A percentile compares a stretch with the other conserved stretches of the same genome.
Evolutionary conservation across 768 basidiomycete species (phyloP).

Genomic region (Tylopilus sp.): DNA sequence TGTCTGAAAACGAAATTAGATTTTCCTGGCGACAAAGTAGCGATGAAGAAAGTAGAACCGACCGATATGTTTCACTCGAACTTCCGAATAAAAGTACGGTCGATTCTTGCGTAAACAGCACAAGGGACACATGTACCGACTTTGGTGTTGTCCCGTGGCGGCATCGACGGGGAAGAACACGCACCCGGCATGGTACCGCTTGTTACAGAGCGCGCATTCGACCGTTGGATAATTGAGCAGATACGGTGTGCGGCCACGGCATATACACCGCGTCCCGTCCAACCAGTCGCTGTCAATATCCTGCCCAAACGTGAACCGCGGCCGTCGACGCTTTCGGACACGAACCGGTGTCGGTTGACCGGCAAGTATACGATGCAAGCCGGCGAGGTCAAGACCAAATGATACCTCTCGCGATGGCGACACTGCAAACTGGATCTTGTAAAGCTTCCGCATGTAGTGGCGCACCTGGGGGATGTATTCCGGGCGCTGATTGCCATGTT

Average conservation of each 20-base stretch:
- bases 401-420: conserved; percentile 78
- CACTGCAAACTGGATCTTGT: conserved; percentile 86
- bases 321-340: conserved; percentile 55
- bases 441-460: conserved; percentile 88
- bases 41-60: conserved; percentile 22
- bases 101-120: conserved; percentile 75
- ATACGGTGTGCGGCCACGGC: conserved; percentile 64
- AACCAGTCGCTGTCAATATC: conserved; percentile 70
- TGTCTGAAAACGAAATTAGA: conserved; percentile 33
- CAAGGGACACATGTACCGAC: conserved; percentile 66
- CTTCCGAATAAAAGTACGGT: conserved; percentile 69
- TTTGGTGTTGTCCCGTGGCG: conserved; percentile 29
- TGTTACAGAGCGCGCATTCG: conserved; percentile 63
- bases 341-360: conserved; percentile 51
- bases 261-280: conserved; percentile 79
- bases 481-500: conserved; percentile 64
- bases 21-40: neutral
- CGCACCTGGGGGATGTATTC: conserved; percentile 81
- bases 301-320: conserved; percentile 70
- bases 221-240: conserved; percentile 60
- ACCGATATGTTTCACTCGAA: conserved; percentile 68
- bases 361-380: conserved; percentile 77
- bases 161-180: conserved; percentile 64
- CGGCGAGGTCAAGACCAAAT: conserved; percentile 79
- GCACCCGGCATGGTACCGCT: conserved; percentile 69